Base-by-base conservation (phyloP, 1,284 basidiomycete species). In the Malassezia caprae region DNA sequence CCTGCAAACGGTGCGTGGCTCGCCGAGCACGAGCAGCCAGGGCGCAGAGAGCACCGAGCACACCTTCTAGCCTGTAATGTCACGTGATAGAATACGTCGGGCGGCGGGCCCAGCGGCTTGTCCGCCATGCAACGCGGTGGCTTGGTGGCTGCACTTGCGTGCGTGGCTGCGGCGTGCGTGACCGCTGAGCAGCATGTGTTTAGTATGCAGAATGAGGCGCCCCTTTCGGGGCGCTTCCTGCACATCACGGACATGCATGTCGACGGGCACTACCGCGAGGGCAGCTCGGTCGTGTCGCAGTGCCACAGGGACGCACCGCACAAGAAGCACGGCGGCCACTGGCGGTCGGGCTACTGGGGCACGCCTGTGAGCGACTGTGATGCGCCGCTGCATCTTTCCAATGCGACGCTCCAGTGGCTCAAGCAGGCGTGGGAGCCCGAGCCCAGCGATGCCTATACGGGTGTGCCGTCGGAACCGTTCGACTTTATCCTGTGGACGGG, bases 401-500 rank as follows among this genome's bases (percentile, higher is more conserved):
- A 90, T 72, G 79, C 82, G 41, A 88, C 88, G 3, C 80, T 96
- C 47, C 83, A 88, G 58, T 90, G 82, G 79, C 75, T 93, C 55
- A 83, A 84, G 53, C 79, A 83, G 67, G 81, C 88, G 65, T 90
- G 87, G 87, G 80, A 82, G 44, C 78, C 37, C 8, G 35, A 19
- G 15, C 24, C 19, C 28, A 35, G 6, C 27, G 54, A 15, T 13
- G 34, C 35, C 17, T 39, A 4, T 23, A 19, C 8, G 31, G 32
- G 11, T 23, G 28, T 13, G 26, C 31, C 19, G 21, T n/a, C 4
- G 44, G 19, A 2, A 27, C 88, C 65, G 15, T 81, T 96, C 42
- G 90, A 96, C 75, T 96, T 94, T 75, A 49, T 66, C 34, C 44
- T 75, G 85, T 86, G 86, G 88, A 93, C 89, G 6, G 90, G 90